phyloP scores from a whole-genome alignment of 495 filamentous ascomycete genomes.

The Letharia columbiana region DNA sequence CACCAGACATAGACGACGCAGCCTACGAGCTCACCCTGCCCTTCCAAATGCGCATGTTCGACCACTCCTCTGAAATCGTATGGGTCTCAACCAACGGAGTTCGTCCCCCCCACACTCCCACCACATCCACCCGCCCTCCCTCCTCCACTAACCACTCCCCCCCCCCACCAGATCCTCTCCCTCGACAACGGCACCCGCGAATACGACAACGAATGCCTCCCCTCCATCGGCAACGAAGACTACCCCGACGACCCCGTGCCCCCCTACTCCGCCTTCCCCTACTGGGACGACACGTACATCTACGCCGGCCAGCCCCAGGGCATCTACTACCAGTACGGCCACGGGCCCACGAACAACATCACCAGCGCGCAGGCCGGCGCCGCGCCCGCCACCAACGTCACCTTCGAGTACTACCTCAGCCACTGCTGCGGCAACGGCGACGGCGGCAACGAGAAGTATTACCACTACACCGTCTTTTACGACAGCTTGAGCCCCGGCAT shows the following conservation, averaged over 20 bases:
- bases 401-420: constrained; percentile 5
- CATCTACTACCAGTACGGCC: constrained; percentile 10
- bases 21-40: constrained; percentile 5
- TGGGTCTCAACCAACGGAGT: constrained; percentile 7
- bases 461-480: constrained; percentile 8
- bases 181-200: constrained; percentile 11
- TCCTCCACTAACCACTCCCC: background rate
- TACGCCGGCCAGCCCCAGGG: constrained; percentile 3
- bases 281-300: constrained; percentile 13
- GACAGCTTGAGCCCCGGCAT: constrained; percentile 2
- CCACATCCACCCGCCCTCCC: background rate
- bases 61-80: constrained; percentile 4
- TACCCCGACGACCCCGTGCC: constrained; percentile 5
- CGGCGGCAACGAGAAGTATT: background rate
- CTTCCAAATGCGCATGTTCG: constrained; percentile 8
- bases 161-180: background rate
- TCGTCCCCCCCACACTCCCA: background rate
- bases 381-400: background rate
- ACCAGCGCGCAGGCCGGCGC: background rate
- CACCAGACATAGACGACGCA: constrained; percentile 6
- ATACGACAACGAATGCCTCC: constrained; percentile 4
- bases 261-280: background rate
- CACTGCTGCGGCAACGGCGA: constrained; percentile 7
- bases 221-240: constrained; percentile 2
- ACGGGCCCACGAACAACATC: background rate